Evolutionary conservation across 78 protist species (phyloP).

Genomic region (Speleostelium caveatum): DNA sequence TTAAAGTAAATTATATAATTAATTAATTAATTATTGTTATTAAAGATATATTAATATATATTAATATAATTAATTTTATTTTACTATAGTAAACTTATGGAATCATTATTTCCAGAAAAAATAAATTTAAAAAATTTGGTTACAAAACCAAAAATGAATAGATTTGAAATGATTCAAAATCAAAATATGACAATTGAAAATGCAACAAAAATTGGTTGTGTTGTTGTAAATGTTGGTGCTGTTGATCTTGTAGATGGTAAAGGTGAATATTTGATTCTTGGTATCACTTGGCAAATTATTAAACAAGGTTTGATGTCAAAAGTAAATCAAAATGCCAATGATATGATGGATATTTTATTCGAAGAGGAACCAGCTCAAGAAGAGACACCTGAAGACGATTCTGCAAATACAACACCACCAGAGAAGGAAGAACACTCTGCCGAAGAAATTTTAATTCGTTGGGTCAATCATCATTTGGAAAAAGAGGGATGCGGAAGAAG

Average conservation of each 20-base stretch:
- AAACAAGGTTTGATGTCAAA: constrained; percentile 62
- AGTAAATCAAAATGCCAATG: constrained; percentile 74
- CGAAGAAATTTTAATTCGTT: constrained; percentile 68
- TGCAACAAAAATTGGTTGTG: constrained; percentile 71
- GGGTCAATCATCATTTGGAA: constrained; percentile 79
- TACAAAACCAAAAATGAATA: constrained; percentile 53
- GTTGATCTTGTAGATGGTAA: constrained; percentile 55
- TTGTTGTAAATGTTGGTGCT: constrained; percentile 77
- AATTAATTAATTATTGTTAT: background rate
- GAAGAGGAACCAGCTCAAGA: constrained; percentile 30
- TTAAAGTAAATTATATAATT: constrained; percentile 27
- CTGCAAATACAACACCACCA: background rate
- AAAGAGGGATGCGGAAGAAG: constrained; percentile 36
- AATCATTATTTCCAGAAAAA: constrained; percentile 42
- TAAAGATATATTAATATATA: background rate
- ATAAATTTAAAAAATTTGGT: constrained; percentile 54
- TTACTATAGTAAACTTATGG: constrained; percentile 61
- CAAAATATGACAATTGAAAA: constrained; percentile 71
- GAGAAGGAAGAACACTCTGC: constrained; percentile 69
- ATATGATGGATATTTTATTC: constrained; percentile 39
- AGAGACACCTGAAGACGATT: background rate
- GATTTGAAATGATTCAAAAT: constrained; percentile 67
- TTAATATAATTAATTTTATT: background rate
- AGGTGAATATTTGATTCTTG: constrained; percentile 43
- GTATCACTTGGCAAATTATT: constrained; percentile 77